A percentile compares a stretch with the other conserved stretches of the same genome.
Conservation (phyloP, 495 filamentous ascomycete species). For the Paragyromitra xinjiangensis region DNA sequence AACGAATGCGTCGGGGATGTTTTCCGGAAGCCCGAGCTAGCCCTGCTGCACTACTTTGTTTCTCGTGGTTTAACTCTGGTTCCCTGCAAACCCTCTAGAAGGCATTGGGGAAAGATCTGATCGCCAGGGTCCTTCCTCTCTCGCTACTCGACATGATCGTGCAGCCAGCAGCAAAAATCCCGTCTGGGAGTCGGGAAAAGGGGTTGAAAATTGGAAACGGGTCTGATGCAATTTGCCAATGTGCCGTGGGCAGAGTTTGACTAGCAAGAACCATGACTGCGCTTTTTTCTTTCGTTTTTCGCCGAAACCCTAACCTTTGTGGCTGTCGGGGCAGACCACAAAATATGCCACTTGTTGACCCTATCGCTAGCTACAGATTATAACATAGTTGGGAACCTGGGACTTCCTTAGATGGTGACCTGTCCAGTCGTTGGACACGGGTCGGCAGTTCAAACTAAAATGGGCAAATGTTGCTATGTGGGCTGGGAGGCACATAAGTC, state of each 20-base stretch:
- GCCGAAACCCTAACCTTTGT: constrained; percentile 45
- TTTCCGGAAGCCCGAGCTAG: constrained; percentile 29
- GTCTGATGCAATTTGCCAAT: constrained; percentile 47
- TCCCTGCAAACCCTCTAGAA: constrained; percentile 15
- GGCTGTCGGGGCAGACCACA: constrained; percentile 5
- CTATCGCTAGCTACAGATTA: constrained; percentile 32
- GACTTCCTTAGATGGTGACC: constrained; percentile 38
- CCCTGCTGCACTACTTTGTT: constrained; percentile 19
- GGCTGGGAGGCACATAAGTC: constrained; percentile 21
- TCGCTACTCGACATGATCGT: constrained; percentile 50
- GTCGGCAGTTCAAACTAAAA: constrained; percentile 53
- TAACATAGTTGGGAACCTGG: constrained; percentile 36
- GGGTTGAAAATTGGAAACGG: constrained; percentile 48
- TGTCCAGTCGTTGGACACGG: constrained; percentile 35
- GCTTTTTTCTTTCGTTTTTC: constrained; percentile 36
- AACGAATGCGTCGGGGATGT: constrained; percentile 33
- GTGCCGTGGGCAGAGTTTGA: constrained; percentile 14
- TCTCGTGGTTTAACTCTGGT: constrained; percentile 22
- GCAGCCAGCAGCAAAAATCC: constrained; percentile 45
- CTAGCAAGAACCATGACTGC: constrained; percentile 42
- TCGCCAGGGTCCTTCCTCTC: constrained; percentile 53
- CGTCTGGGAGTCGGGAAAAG: constrained; percentile 39
- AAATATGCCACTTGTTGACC: constrained; percentile 37
- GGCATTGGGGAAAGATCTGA: constrained; percentile 40
- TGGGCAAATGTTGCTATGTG: constrained; percentile 36